Base-by-base conservation (phyloP, 768 basidiomycete genomes). In the Podaxis sp. region DNA sequence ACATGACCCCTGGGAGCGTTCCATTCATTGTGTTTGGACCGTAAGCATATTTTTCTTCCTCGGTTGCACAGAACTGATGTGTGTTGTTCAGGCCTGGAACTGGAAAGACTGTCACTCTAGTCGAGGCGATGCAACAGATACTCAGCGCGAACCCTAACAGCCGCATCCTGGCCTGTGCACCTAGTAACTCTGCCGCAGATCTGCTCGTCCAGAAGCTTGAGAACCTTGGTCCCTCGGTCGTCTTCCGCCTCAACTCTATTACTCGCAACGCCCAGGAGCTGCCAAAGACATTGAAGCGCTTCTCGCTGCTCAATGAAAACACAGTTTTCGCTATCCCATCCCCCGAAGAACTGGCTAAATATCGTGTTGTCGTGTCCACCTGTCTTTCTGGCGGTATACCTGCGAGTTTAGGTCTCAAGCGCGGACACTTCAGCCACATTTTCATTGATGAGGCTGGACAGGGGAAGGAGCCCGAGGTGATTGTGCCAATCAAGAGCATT, bases 381-480 rank as follows among this genome's bases (percentile, higher is more conserved):
- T 88, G 87, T 69, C 65, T 85, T 9, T 82, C 84, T 0, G 87
- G 79, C 0, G 77, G 77, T 4, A 74, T 84, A 1, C 79, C 82
- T 3, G 77, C 80, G 28, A 76, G 76, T 4, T 65, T 86, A 8
- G 85, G 86, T 0, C 42, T 87, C 24, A 69, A 72, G 33, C 72
- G 78, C 13, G 87, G 87, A 0, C 84, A 86, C 68, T 89, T 83
- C 66, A 81, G 72, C 0, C 84, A 87, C 64, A 83, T 89, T 17
- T 84, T 89, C 65, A 73, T 86, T 44, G 87, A 89, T 66, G 87
- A 89, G 64, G 87, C 85, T 4, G 87, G 86, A 0, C 87, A 89
- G 66, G 87, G 82, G 0, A 80, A 80, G 44, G 87, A 89, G 66
- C 85, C 87, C 0, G 82, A 85, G 65, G 70, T 79, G 6, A 82